Conservation (phyloP, 345 rosid species). For the Acer yangbiense region DNA sequence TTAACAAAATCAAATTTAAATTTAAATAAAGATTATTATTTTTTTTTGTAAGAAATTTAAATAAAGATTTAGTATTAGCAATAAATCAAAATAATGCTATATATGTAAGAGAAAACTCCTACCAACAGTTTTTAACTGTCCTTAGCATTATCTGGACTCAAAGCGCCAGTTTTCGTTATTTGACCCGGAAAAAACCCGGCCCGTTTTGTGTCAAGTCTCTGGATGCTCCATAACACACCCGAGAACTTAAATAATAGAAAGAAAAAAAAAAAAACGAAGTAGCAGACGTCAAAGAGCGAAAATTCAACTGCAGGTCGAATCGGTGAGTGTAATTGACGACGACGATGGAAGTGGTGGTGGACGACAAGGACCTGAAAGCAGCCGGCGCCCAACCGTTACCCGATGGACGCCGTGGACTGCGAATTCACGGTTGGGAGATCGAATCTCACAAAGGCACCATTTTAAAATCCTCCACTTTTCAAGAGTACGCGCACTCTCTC, state of each 20-base stretch:
- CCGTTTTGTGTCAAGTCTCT: neutral
- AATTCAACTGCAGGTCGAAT: neutral
- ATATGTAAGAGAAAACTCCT: no score
- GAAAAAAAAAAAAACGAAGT: neutral
- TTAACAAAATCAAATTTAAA: neutral
- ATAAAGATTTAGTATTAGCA: neutral
- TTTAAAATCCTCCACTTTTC: slow-evolving; percentile 64
- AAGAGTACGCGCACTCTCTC: slow-evolving; percentile 39
- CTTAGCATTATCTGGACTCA: neutral
- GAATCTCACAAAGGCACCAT: slow-evolving; percentile 70
- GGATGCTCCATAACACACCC: neutral
- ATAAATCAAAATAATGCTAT: neutral
- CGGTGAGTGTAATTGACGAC: slow-evolving; percentile 5
- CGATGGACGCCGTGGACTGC: slow-evolving; percentile 70
- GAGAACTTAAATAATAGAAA: neutral
- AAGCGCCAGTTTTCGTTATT: neutral
- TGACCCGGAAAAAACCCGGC: neutral
- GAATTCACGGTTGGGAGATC: slow-evolving; percentile 83
- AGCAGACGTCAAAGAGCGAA: neutral
- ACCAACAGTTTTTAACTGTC: neutral
- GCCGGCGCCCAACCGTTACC: slow-evolving; percentile 69
- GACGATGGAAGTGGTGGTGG: slow-evolving; percentile 64
- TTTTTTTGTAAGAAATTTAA: no score
- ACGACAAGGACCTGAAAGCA: slow-evolving; percentile 68
- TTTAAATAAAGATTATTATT: no score